Conservation (phyloP, 2,329 filamentous ascomycete species). For the Venturia carpophila region DNA sequence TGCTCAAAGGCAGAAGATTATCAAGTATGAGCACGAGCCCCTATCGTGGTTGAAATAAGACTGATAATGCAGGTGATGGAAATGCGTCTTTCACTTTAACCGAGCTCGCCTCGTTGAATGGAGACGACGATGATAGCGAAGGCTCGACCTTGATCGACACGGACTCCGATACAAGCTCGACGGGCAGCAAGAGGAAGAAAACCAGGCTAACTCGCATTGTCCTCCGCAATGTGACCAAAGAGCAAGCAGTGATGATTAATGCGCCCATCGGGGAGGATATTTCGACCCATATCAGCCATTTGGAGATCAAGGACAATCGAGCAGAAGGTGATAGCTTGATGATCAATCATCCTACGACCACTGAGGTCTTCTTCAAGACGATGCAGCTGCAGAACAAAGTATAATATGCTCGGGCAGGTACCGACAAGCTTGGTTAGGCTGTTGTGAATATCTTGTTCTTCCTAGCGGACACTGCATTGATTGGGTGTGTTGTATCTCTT, state of each 20-base stretch:
- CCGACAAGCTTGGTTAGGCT: neutral
- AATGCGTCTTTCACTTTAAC: neutral
- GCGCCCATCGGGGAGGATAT: constrained; percentile 21
- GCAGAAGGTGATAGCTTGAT: constrained; percentile 17
- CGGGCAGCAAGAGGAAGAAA: neutral
- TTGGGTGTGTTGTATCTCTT: too few relatives aligned
- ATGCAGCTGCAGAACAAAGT: neutral
- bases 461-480: neutral
- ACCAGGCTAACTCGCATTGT: constrained; percentile 21
- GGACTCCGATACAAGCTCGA: constrained; percentile 17
- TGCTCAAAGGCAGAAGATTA: constrained; percentile 20
- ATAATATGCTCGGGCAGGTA: neutral
- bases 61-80: neutral
- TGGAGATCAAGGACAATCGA: constrained; percentile 22
- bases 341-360: constrained; percentile 10
- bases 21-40: constrained; percentile 19
- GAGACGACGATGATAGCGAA: constrained; percentile 19
- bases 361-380: neutral
- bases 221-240: constrained; percentile 20
- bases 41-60: constrained; percentile 11
- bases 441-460: neutral
- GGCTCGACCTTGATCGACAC: constrained; percentile 21
- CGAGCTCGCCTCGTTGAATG: neutral
- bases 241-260: constrained; percentile 23
- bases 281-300: constrained; percentile 20